These are phyloP conservation scores for Cryptosporidium parvum DNA, from an alignment of 169 alveolate genomes.

Conservation along the genomic window DNA sequence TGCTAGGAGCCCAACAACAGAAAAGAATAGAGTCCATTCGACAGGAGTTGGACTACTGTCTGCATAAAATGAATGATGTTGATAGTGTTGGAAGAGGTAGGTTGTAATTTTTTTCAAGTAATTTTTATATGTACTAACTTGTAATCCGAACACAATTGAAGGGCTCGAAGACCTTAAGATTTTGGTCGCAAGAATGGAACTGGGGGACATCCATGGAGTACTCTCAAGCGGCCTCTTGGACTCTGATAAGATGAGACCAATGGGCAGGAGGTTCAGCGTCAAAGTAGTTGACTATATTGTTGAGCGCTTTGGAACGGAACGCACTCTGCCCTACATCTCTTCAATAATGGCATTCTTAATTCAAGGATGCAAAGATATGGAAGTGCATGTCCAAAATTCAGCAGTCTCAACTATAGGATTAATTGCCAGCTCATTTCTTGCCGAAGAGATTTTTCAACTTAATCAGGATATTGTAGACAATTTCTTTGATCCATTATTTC, in stretches of 20 bases:
- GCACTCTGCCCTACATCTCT: constrained; percentile 18
- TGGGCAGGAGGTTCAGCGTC: constrained; percentile 70
- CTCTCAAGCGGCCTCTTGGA: constrained; percentile 68
- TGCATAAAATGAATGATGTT: constrained; percentile 74
- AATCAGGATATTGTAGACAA: constrained; percentile 54
- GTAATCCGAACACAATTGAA: background rate
- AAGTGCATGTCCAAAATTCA: constrained; percentile 70
- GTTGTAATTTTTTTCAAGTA: constrained; percentile 3
- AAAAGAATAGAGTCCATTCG: constrained; percentile 65
- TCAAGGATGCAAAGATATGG: constrained; percentile 57
- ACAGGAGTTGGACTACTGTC: constrained; percentile 64
- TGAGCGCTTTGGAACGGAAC: constrained; percentile 55
- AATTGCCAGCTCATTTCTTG: constrained; percentile 20
- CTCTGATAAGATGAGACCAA: constrained; percentile 71
- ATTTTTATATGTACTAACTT: background rate
- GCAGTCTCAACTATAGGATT: constrained; percentile 49
- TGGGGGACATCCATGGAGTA: constrained; percentile 57
- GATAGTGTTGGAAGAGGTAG: constrained; percentile 74
- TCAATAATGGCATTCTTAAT: constrained; percentile 37
- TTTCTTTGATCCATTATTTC: constrained; percentile 70
- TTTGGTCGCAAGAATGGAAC: constrained; percentile 41
- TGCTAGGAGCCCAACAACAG: constrained; percentile 76
- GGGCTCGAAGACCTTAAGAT: constrained; percentile 64
- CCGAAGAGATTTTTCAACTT: constrained; percentile 53
- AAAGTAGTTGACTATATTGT: constrained; percentile 62